Evolutionary conservation across 2,329 filamentous ascomycete species (phyloP).

Genomic region (Fusarium tricinctum): DNA sequence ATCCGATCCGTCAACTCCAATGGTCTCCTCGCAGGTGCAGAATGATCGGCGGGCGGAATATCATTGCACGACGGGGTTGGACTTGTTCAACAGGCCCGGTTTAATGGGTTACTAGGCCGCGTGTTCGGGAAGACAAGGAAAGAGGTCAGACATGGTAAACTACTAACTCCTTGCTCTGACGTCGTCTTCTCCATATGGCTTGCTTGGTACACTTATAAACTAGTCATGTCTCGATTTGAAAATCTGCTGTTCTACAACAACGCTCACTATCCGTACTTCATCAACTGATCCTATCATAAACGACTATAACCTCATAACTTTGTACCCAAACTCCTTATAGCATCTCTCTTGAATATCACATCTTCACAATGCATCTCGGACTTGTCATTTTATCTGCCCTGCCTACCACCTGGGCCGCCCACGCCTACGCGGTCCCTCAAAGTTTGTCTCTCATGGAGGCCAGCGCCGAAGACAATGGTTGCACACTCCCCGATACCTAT

Average conservation of each 20-base stretch:
- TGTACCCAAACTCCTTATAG: background rate
- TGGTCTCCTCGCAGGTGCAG: constrained; percentile 33
- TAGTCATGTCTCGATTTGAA: constrained; percentile 17
- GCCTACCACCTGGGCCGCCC: constrained; percentile 40
- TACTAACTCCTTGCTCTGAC: constrained; percentile 27
- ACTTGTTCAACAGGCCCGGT: constrained; percentile 26
- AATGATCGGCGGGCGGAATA: constrained; percentile 42
- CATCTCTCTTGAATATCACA: background rate
- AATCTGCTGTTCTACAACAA: constrained; percentile 5
- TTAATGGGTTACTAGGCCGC: constrained; percentile 37
- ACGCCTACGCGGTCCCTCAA: constrained; percentile 50
- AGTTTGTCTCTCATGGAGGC: constrained; percentile 47
- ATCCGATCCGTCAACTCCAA: constrained; percentile 30
- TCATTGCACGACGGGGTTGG: constrained; percentile 29
- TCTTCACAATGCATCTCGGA: constrained; percentile 37
- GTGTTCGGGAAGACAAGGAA: constrained; percentile 35
- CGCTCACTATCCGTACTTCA: constrained; percentile 1
- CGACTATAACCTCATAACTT: background rate
- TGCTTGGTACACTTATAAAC: constrained; percentile 33
- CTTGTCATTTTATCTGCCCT: constrained; percentile 44
- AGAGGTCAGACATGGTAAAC: background rate
- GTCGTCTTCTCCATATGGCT: constrained; percentile 39
- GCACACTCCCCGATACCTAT: constrained; percentile 57
- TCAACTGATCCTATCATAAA: background rate
- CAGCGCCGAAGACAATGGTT: constrained; percentile 47